phyloP scores from a whole-genome alignment of 192 early-diverging fungal species.

The Umbelopsis sp. region DNA sequence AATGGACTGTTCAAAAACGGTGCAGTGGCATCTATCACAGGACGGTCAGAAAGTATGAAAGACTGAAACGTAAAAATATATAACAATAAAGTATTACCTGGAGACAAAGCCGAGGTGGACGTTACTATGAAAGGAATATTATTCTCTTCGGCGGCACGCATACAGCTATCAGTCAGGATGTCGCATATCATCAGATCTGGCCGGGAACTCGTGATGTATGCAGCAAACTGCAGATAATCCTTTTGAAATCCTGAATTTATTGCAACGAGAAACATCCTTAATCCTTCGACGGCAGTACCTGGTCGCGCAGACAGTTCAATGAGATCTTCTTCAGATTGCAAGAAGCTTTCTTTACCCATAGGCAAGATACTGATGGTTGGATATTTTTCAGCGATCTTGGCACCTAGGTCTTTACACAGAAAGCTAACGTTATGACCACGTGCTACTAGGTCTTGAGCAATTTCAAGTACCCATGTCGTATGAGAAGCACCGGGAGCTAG shows the following conservation, averaged over 20 bases:
- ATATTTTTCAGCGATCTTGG: conserved; percentile 16
- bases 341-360: not conserved
- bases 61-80: not conserved
- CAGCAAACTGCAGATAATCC: not conserved
- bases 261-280: not conserved
- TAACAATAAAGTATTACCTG: conserved; percentile 15
- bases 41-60: not conserved
- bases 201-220: not conserved
- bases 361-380: conserved; percentile 6
- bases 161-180: conserved; percentile 22
- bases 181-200: conserved; percentile 26
- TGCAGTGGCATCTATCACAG: conserved; percentile 8
- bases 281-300: not conserved
- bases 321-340: not conserved
- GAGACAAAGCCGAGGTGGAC: conserved; percentile 15
- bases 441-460: conserved; percentile 14
- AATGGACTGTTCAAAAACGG: conserved; percentile 18
- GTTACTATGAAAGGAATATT: conserved; percentile 29
- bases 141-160: conserved; percentile 1
- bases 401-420: conserved; percentile 19
- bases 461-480: conserved; percentile 25
- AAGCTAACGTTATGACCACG: conserved; percentile 28
- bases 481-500: conserved; percentile 24
- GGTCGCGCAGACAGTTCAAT: not conserved
- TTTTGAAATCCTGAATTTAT: not conserved